Evolutionary conservation across 2,329 filamentous ascomycete genomes (phyloP).

Genomic region (Alternaria incomplexa): DNA sequence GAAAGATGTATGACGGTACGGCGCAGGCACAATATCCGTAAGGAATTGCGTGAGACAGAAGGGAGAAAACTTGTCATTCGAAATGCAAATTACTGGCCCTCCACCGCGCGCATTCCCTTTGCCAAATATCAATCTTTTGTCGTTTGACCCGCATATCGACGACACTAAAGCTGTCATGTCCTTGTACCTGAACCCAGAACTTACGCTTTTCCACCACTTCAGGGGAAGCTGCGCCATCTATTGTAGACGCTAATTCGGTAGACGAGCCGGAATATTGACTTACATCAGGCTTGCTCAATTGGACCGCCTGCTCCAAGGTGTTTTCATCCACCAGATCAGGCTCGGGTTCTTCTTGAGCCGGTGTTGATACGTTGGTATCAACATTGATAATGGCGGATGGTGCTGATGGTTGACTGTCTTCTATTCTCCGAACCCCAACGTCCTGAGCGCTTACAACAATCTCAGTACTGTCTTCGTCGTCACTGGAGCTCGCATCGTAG

Average conservation of each 20-base stretch:
- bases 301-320: accelerated
- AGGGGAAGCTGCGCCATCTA: not conserved
- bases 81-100: not conserved
- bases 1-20: no score
- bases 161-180: not conserved
- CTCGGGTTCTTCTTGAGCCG: not conserved
- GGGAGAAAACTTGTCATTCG: no score
- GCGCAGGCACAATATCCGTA: no score
- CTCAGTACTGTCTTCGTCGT: not conserved
- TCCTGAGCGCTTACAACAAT: not conserved
- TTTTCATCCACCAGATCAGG: not conserved
- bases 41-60: no score
- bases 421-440: not conserved
- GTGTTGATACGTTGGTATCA: not conserved
- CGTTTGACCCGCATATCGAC: not conserved
- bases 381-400: not conserved
- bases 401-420: not conserved
- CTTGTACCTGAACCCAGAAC: not conserved
- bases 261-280: not conserved
- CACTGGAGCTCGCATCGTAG: not conserved
- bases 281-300: not conserved
- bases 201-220: not conserved
- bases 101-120: not conserved
- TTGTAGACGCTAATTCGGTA: not conserved
- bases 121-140: not conserved